Evolutionary conservation across 352 stramenopile genomes (phyloP).

Genomic region (Globisporangium yorkense): DNA sequence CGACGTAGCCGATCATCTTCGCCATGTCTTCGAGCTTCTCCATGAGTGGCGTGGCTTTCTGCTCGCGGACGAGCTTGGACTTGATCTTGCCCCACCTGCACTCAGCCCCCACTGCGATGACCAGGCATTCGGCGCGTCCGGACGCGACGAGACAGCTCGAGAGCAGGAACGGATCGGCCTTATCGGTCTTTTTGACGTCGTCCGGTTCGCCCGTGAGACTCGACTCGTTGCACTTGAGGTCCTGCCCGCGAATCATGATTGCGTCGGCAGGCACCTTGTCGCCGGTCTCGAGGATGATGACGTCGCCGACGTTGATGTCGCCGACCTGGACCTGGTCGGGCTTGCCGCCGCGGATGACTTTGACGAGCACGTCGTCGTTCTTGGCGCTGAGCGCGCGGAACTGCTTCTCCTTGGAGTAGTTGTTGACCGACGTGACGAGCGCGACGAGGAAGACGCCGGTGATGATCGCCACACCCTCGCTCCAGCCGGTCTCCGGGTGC

Average conservation of each 20-base stretch:
- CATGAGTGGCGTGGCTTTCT: slow-evolving; percentile 90
- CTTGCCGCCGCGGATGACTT: slow-evolving; percentile 63
- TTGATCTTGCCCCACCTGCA: slow-evolving; percentile 90
- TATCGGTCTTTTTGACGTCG: slow-evolving; percentile 81
- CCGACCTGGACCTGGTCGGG: slow-evolving; percentile 63
- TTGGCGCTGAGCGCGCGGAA: slow-evolving; percentile 82
- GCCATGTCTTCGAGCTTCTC: slow-evolving; percentile 91
- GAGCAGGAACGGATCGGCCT: slow-evolving; percentile 82
- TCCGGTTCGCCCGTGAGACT: slow-evolving; percentile 95
- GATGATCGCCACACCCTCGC: slow-evolving; percentile 94
- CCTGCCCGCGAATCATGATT: slow-evolving; percentile 87
- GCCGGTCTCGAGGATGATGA: slow-evolving; percentile 91
- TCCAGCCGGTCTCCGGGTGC: slow-evolving; percentile 84
- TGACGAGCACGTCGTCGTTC: slow-evolving; percentile 87
- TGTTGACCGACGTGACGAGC: slow-evolving; percentile 93
- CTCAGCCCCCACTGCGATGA: slow-evolving; percentile 78
- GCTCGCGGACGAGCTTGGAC: slow-evolving; percentile 82
- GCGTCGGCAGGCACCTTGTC: slow-evolving; percentile 95
- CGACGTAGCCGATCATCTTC: slow-evolving; percentile 86
- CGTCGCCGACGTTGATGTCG: slow-evolving; percentile 77
- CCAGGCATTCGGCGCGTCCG: slow-evolving; percentile 66
- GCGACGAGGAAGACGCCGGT: slow-evolving; percentile 92
- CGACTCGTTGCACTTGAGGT: slow-evolving; percentile 95
- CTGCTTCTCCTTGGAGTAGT: slow-evolving; percentile 95
- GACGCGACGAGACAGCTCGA: slow-evolving; percentile 79